Conservation (phyloP, 768 basidiomycete genomes). For the Boletus pseudopeckii region DNA sequence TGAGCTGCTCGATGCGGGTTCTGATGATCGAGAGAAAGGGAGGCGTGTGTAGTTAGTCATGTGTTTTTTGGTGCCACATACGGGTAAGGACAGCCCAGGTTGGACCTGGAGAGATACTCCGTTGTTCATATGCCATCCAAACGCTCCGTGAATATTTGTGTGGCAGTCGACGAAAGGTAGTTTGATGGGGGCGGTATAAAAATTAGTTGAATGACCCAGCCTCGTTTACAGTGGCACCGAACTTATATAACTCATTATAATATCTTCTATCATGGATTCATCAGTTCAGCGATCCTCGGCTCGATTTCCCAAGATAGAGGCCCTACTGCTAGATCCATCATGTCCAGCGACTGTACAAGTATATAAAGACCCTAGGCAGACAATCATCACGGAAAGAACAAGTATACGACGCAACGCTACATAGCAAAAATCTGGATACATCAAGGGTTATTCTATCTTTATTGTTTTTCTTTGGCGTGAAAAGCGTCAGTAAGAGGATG, state of each 20-base stretch:
- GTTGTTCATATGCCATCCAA: neutral
- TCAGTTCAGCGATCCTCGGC: neutral
- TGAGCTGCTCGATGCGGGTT: constrained; percentile 21
- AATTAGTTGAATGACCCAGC: neutral
- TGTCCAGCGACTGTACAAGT: too few relatives aligned
- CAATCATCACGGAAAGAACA: neutral
- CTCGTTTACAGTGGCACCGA: too few relatives aligned
- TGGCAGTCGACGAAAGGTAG: neutral
- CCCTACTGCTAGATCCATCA: neutral
- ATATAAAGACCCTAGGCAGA: neutral
- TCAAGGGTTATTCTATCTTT: neutral
- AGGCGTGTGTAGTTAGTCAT: neutral
- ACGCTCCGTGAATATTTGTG: neutral
- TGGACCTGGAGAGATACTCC: constrained; percentile 23
- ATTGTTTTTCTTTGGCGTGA: neutral
- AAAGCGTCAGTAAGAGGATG: neutral
- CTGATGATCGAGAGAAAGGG: neutral
- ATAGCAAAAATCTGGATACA: neutral
- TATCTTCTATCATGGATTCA: neutral
- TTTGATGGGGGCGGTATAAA: neutral
- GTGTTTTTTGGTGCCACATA: constrained; percentile 16
- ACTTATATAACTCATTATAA: too few relatives aligned
- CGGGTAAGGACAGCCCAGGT: constrained; percentile 24
- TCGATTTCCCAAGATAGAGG: neutral
- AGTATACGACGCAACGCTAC: neutral